Evolutionary conservation across 768 basidiomycete genomes (phyloP), one percentile per base, ranked within the genome.

Genomic region (Myochromella boudieri): DNA sequence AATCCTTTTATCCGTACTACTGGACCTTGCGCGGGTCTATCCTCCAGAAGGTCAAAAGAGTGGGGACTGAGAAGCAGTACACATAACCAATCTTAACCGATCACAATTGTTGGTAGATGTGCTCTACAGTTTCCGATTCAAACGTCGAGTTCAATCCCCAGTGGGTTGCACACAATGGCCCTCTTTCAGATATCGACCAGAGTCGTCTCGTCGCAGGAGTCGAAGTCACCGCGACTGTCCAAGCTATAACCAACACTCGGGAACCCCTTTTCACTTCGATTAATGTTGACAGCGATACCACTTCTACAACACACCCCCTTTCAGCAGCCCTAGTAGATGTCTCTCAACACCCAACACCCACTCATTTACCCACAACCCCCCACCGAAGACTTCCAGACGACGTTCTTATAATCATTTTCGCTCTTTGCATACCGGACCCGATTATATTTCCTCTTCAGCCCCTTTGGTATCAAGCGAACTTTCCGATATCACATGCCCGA

Each of bases 361-460:
- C 18, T 20, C 32, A 24, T 22, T 34, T n/a, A 17, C 14, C 22
- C 4, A 36, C 36, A 9, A 25, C 42, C 14, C 42, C 42, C 1
- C 42, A 36, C 32, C 34, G 34, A 7, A 15, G 18, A 25, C 36
- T 45, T 18, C 44, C 44, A 1, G 32, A 37, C 25, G 44, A 45
- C 17, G 17, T 45, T 7, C 34, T 45, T 17, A 14, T 37, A 3
- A 27, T n/a, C 24, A 45, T 45, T 10, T 45, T 45, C 22, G 15
- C 44, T 18, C 26, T 45, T 10, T 45, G 44, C 27, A 9, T 45
- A 20, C 44, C 44, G 3, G n/a, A 18, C 5, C 18, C 44, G 10
- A 5, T 45, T 18, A 45, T 2, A 20, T 24, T 45, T 24, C 44
- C 33, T 21, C 24, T 45, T 12, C 44, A 15, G 9, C 24, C 14